Conservation (phyloP, 2,329 filamentous ascomycete species). For the Arthrobotrys sphaeroides region DNA sequence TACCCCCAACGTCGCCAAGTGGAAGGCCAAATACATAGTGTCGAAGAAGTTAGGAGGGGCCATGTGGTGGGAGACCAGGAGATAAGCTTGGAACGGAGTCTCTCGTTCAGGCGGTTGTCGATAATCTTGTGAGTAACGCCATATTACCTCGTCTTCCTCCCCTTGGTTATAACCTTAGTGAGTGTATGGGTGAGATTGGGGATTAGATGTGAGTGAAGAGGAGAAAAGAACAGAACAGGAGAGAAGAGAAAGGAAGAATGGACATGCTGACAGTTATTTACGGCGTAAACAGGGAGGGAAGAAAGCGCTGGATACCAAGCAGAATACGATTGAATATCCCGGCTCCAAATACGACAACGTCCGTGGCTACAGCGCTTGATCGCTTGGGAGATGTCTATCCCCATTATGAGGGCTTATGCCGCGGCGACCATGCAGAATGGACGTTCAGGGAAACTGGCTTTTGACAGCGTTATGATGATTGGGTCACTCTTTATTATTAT, state of each 20-base stretch:
- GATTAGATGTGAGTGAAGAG: neutral
- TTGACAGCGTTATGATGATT: neutral
- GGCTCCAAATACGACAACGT: constrained; percentile 44
- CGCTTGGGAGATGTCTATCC: neutral
- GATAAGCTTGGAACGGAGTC: constrained; percentile 67
- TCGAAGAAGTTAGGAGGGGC: constrained; percentile 76
- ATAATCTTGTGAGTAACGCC: constrained; percentile 25
- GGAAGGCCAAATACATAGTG: constrained; percentile 78
- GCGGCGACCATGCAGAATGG: neutral
- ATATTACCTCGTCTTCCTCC: neutral
- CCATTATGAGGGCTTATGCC: neutral
- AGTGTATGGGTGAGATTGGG: neutral
- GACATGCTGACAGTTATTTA: neutral
- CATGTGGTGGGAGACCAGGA: constrained; percentile 98
- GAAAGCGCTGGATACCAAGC: constrained; percentile 1
- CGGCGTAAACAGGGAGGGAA: constrained; percentile 18
- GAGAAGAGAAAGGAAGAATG: neutral
- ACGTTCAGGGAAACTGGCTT: neutral
- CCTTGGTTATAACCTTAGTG: neutral
- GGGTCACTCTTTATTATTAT: neutral
- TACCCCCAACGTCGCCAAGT: constrained; percentile 72
- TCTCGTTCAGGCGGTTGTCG: constrained; percentile 33
- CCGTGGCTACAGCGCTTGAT: neutral
- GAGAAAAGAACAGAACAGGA: neutral
- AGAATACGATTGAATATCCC: constrained; percentile 27